These are phyloP conservation scores for Silybum marianum DNA, from an alignment of 129 eudicot species.

Conservation along the genomic window DNA sequence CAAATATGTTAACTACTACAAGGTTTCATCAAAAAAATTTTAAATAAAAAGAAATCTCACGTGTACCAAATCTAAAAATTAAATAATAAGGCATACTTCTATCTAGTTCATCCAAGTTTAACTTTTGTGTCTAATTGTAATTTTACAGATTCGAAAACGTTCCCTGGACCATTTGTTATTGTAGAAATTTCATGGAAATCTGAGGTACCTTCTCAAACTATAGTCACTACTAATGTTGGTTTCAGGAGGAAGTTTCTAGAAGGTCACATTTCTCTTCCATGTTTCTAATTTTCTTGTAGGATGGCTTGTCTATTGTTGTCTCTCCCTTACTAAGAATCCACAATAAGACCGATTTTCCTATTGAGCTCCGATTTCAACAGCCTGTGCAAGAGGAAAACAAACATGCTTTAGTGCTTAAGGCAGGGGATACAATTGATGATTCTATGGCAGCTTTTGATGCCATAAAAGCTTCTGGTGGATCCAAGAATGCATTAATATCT, in stretches of 20 bases:
- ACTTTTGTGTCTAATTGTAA: conserved; percentile 22
- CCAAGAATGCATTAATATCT: conserved; percentile 72
- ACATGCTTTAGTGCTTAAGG: conserved; percentile 61
- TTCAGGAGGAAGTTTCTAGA: not conserved
- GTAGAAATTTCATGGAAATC: conserved; percentile 60
- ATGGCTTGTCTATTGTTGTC: conserved; percentile 65
- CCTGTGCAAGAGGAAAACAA: conserved; percentile 59
- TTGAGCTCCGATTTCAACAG: conserved; percentile 84
- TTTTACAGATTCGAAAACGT: conserved; percentile 70
- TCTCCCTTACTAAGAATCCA: conserved; percentile 78
- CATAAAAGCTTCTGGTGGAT: conserved; percentile 65
- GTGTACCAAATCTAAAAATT: not conserved
- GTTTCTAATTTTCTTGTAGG: conserved; percentile 47
- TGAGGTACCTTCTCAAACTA: conserved; percentile 53
- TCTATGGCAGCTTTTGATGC: conserved; percentile 85
- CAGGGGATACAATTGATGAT: conserved; percentile 79
- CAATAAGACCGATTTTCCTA: conserved; percentile 75
- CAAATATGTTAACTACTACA: not conserved
- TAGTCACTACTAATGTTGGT: conserved; percentile 4
- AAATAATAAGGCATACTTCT: not conserved
- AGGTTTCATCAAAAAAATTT: not conserved
- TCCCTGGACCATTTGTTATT: conserved; percentile 81
- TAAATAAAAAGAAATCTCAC: not conserved
- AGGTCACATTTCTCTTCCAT: not conserved
- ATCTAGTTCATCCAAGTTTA: not conserved